phyloP scores from a whole-genome alignment of 1,284 basidiomycete genomes.

The Xanthoconium separans region DNA sequence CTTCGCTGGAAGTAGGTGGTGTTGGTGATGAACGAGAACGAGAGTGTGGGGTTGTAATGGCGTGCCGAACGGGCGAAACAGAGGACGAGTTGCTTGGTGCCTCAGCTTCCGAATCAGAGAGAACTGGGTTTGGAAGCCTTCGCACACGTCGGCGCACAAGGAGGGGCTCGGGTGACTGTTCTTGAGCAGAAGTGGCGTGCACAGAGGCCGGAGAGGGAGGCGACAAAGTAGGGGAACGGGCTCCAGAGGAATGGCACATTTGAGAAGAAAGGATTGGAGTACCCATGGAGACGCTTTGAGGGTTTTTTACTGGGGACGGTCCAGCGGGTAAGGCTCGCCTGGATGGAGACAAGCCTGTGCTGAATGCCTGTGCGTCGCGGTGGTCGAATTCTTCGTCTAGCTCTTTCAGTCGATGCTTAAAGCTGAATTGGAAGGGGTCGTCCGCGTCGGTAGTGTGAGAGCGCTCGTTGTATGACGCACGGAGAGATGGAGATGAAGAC shows the following conservation, averaged over 20 bases:
- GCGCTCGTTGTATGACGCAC: constrained; percentile 11
- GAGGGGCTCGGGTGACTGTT: constrained; percentile 10
- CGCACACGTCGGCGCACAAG: constrained; percentile 10
- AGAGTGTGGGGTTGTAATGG: constrained; percentile 29
- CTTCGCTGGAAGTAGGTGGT: constrained; percentile 34
- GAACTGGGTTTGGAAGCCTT: neutral
- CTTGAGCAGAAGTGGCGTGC: constrained; percentile 2
- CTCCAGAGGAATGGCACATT: constrained; percentile 7
- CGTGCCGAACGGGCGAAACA: constrained; percentile 28
- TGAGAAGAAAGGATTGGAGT: constrained; percentile 14
- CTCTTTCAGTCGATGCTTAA: constrained; percentile 26
- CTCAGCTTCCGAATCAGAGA: constrained; percentile 28
- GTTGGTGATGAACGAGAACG: constrained; percentile 33
- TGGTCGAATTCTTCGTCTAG: constrained; percentile 27
- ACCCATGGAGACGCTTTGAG: constrained; percentile 22
- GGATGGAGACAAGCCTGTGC: neutral
- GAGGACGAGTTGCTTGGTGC: constrained; percentile 24
- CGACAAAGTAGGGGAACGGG: constrained; percentile 8
- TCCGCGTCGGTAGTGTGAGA: constrained; percentile 2
- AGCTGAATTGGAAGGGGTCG: constrained; percentile 23
- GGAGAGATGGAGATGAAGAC: constrained; percentile 12
- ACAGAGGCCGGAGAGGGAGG: constrained; percentile 12
- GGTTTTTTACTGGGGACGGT: constrained; percentile 11
- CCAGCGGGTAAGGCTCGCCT: neutral
- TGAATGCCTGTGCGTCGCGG: constrained; percentile 1